A percentile compares a stretch with the other conserved stretches of the same genome.
Evolutionary conservation across 129 eudicot genomes (phyloP).

Genomic region (Pseudognaphalium luteoalbum): DNA sequence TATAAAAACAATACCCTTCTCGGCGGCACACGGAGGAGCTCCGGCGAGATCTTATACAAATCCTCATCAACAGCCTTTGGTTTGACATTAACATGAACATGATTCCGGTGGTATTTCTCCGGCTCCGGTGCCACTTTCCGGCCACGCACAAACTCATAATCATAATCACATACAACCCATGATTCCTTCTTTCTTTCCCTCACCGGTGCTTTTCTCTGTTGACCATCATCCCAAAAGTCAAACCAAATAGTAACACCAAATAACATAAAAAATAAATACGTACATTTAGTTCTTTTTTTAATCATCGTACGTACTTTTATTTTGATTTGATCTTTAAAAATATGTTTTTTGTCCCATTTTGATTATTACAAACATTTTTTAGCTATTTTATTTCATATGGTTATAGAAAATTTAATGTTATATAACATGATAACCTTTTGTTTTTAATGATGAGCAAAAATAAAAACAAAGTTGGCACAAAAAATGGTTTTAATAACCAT

Average conservation of each 20-base stretch:
- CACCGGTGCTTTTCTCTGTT: constrained; percentile 47
- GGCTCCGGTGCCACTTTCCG: constrained; percentile 46
- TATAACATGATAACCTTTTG: too few species aligned
- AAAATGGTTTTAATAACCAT: too few species aligned
- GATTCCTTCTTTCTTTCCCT: constrained; percentile 46
- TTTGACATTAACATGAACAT: constrained; percentile 4
- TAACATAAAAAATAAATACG: not conserved
- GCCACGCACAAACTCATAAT: constrained; percentile 23
- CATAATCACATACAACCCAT: constrained; percentile 61
- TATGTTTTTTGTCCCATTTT: not conserved
- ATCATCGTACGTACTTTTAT: not conserved
- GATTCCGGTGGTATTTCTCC: constrained; percentile 3
- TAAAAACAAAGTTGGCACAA: too few species aligned
- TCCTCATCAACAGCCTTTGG: constrained; percentile 90
- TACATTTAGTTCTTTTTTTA: too few species aligned
- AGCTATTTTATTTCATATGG: not conserved
- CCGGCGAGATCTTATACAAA: constrained; percentile 88
- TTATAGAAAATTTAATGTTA: too few species aligned
- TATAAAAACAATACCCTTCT: constrained; percentile 49
- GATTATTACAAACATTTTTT: too few species aligned
- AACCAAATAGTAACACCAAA: not conserved
- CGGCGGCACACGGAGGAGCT: constrained; percentile 65
- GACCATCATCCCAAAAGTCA: not conserved
- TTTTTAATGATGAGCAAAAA: too few species aligned
- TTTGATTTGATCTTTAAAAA: not conserved